These are phyloP conservation scores for Nicotiana knightiana DNA, from an alignment of 257 asterid genomes.

Conservation along the genomic window DNA sequence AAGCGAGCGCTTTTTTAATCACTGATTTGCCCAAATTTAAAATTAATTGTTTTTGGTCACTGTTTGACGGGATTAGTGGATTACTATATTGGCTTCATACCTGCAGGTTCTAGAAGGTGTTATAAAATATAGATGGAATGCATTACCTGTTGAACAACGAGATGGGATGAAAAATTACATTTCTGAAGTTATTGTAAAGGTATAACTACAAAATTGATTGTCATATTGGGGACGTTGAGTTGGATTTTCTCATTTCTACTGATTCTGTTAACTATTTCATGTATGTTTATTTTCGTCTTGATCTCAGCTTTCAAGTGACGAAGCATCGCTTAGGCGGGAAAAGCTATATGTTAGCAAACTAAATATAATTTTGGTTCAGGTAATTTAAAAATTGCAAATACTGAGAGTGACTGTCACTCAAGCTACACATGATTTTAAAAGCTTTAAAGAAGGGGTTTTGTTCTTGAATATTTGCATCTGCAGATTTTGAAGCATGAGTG, in stretches of 20 bases:
- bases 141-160: constrained; percentile 89
- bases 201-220: constrained; percentile 16
- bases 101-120: constrained; percentile 94
- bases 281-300: neutral
- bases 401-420: neutral
- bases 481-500: constrained; percentile 98
- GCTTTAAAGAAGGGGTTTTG: neutral
- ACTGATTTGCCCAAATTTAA: too few species aligned
- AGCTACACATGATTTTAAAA: neutral
- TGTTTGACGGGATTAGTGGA: neutral
- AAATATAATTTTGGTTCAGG: constrained; percentile 93
- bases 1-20: too few species aligned
- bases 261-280: neutral
- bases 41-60: neutral
- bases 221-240: neutral
- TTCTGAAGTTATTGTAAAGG: constrained; percentile 97
- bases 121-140: constrained; percentile 97
- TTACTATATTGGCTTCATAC: constrained; percentile 9
- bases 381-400: constrained; percentile 15
- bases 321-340: constrained; percentile 78
- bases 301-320: constrained; percentile 85
- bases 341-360: constrained; percentile 82
- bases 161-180: constrained; percentile 99
- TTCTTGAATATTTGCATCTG: constrained; percentile 6
- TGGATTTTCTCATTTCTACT: neutral